These are phyloP conservation scores for Ogataea nakhonphanomensis DNA, from an alignment of 805 yeast genomes.

Conservation along the genomic window DNA sequence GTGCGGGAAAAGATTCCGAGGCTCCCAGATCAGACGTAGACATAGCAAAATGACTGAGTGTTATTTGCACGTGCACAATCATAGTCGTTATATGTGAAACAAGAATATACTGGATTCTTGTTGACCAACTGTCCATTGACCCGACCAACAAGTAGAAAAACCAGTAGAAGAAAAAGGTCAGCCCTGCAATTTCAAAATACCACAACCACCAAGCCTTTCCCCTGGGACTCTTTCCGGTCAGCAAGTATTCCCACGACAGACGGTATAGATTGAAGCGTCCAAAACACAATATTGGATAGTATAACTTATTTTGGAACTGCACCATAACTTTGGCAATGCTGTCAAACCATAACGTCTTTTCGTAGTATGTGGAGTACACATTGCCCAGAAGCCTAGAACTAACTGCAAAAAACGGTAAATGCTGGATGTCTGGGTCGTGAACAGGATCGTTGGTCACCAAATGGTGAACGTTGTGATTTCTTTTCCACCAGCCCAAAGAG, in stretches of 20 bases:
- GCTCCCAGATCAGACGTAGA: slow-evolving; percentile 83
- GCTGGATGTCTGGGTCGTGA: slow-evolving; percentile 94
- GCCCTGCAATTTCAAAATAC: slow-evolving; percentile 70
- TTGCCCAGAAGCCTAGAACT: slow-evolving; percentile 64
- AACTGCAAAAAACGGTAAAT: slow-evolving; percentile 86
- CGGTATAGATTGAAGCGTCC: slow-evolving; percentile 85
- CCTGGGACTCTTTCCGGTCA: slow-evolving; percentile 75
- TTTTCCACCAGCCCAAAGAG: slow-evolving; percentile 92
- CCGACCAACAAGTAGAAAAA: slow-evolving; percentile 65
- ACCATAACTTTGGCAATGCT: slow-evolving; percentile 53
- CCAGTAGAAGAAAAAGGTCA: slow-evolving; percentile 74
- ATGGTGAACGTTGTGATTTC: slow-evolving; percentile 92
- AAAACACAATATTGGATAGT: slow-evolving; percentile 75
- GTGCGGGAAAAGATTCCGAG: slow-evolving; percentile 71
- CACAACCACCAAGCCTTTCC: slow-evolving; percentile 89
- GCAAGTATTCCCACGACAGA: slow-evolving; percentile 72
- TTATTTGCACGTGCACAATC: slow-evolving; percentile 93
- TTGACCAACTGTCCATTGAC: slow-evolving; percentile 48
- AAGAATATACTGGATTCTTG: slow-evolving; percentile 57
- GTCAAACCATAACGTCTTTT: slow-evolving; percentile 64
- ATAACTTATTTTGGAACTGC: slow-evolving; percentile 64
- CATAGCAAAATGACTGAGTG: slow-evolving; percentile 90
- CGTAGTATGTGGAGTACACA: slow-evolving; percentile 79
- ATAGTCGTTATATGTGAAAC: slow-evolving; percentile 78
- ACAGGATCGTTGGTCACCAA: slow-evolving; percentile 88